Evolutionary conservation across 1,284 basidiomycete species (phyloP), one percentile per base, ranked within the genome.

Genomic region (Naganishia cerealis): DNA sequence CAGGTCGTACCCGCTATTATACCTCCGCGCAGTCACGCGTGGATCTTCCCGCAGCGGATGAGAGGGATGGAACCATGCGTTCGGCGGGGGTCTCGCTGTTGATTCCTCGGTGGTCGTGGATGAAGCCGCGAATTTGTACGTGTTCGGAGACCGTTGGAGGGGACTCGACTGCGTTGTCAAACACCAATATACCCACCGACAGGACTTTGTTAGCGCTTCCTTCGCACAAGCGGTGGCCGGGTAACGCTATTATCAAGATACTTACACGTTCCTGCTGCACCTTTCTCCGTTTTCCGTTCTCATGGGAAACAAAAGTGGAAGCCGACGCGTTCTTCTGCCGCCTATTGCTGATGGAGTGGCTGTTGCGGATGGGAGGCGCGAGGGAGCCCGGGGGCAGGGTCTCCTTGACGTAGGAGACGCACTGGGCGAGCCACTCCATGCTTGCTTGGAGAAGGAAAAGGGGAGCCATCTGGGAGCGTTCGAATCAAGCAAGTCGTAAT

Each of bases 351-450:
- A 43, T 40, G 8, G n/a, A 18, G 39, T 24, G 6, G 10, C 36
- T n/a, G 46, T 50, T 9, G 46, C 24, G n/a, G 46, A 2, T 9
- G 46, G 1, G n/a, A 52, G 38, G 10, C 54, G 29, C 38, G 50
- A 63, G 24, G 10, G 21, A 54, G 0, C 61, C 61, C 4, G 50
- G 50, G 8, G 61, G 61, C 7, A 63, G 61, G 18, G 61, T 40
- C 36, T 63, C 61, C 15, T 63, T 63, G n/a, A 53, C 61, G 50
- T 29, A 52, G 15, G 61, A 38, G 36, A 63, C 50, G 61, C 50
- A 63, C n/a, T 63, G 61, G 21, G 61, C 26, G n/a, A 63, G 50
- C 61, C 61, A 63, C 40, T 63, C 61, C 61, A 63, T 63, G n/a
- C 24, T 50, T 62, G 40, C 57, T 21, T 43, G 42, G 6, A 10